Conservation (phyloP, 2,329 filamentous ascomycete genomes). For the Cercospora nicotianae region DNA sequence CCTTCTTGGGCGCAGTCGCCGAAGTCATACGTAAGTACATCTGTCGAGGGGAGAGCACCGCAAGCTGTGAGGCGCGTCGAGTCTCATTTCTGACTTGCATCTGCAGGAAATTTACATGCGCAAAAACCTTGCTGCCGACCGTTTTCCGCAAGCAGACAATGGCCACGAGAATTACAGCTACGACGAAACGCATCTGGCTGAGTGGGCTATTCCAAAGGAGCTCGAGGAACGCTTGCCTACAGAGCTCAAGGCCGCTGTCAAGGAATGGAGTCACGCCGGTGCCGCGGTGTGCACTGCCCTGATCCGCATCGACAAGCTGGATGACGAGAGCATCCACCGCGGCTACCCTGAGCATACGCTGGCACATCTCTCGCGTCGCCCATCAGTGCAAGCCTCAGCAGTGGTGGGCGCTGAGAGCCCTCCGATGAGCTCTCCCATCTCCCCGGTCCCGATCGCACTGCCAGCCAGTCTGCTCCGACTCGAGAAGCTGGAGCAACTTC, state of each 20-base stretch:
- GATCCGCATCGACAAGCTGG: slow-evolving; percentile 38
- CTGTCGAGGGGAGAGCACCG: background rate
- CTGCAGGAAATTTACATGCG: slow-evolving; percentile 25
- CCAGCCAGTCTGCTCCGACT: slow-evolving; percentile 16
- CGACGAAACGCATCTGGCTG: slow-evolving; percentile 40
- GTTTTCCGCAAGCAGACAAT: slow-evolving; percentile 28
- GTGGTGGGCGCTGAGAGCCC: slow-evolving; percentile 16
- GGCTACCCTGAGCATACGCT: slow-evolving; percentile 36
- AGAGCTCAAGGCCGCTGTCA: slow-evolving; percentile 38
- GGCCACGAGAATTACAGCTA: slow-evolving; percentile 39
- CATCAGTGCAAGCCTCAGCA: slow-evolving; percentile 17
- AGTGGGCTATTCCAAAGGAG: slow-evolving; percentile 43
- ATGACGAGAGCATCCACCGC: slow-evolving; percentile 36
- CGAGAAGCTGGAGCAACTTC: slow-evolving; percentile 22
- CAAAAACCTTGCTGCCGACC: slow-evolving; percentile 26
- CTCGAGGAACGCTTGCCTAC: slow-evolving; percentile 42
- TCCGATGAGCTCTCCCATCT: slow-evolving; percentile 23
- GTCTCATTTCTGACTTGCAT: background rate
- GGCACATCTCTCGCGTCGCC: slow-evolving; percentile 22
- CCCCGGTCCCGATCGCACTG: slow-evolving; percentile 14
- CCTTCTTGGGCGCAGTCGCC: slow-evolving; percentile 33
- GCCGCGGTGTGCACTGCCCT: slow-evolving; percentile 49
- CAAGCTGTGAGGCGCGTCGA: background rate
- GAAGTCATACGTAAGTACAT: slow-evolving; percentile 22
- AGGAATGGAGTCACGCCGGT: slow-evolving; percentile 45